A percentile compares a stretch with the other conserved stretches of the same genome.
These are phyloP conservation scores for Diaporthe ampelina DNA, from an alignment of 2,329 filamentous ascomycete species.

Conservation along the genomic window DNA sequence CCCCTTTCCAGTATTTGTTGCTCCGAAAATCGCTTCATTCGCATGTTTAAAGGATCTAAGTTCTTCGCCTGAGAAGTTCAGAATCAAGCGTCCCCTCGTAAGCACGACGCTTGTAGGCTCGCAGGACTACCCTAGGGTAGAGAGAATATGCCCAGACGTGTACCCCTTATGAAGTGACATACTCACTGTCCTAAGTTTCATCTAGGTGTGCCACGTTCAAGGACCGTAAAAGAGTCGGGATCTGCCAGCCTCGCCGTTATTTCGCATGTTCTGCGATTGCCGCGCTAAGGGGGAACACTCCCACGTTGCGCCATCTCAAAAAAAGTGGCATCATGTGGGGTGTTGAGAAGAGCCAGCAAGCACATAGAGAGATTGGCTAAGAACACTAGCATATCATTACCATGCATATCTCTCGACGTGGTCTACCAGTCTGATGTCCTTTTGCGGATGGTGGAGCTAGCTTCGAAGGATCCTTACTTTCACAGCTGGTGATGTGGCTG, in stretches of 20 bases:
- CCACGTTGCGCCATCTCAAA: background rate
- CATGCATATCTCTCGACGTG: background rate
- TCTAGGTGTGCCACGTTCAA: too few relatives aligned
- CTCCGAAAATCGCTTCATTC: background rate
- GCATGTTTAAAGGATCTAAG: background rate
- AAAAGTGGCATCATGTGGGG: constrained; percentile 11
- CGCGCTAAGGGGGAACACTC: background rate
- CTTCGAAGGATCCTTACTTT: background rate
- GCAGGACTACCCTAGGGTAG: too few relatives aligned
- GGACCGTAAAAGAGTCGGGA: background rate
- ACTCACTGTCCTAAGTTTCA: background rate
- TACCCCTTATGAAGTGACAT: background rate
- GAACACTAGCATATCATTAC: constrained; percentile 10
- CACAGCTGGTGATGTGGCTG: constrained; percentile 19
- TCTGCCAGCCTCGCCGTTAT: background rate
- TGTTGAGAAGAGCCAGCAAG: background rate
- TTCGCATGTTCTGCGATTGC: background rate
- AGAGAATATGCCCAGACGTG: too few relatives aligned
- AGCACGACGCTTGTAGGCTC: background rate
- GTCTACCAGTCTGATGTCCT: background rate
- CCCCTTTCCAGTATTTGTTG: background rate
- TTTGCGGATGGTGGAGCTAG: background rate
- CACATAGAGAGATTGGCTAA: background rate
- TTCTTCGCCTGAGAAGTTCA: background rate
- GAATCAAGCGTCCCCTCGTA: too few relatives aligned